Evolutionary conservation across 441 rosid species (phyloP), one percentile per base, ranked within the genome.

Genomic region (Caryocar brasiliense): DNA sequence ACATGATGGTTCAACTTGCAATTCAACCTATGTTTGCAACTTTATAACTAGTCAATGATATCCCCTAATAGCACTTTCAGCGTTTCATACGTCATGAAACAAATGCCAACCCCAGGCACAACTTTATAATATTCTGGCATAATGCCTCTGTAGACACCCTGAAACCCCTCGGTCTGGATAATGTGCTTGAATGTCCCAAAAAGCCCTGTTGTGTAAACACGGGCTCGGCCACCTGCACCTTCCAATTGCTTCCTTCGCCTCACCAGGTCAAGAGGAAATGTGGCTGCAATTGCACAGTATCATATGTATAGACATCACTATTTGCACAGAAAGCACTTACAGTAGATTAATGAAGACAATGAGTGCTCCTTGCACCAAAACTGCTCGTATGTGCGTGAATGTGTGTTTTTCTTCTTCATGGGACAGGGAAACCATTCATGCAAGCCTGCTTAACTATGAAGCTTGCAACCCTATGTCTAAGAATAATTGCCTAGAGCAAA

Each of bases 101-200:
- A 81, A 7, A 91, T 91, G 24, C 96, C 98, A 1, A 91, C 90
- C 25, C 96, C 85, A 18, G 98, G 98, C 22, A 86, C 96, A 37
- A 86, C 97, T 75, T 90, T 90, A 72, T 79, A 84, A 68, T 86
- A 90, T 65, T 90, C 97, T 1, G 98, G 96, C 62, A 85, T 64
- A 12, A 91, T 87, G 34, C 98, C 96, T 68, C 96, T 72, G 48
- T 91, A 91, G 33, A 91, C 51, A 29, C 96, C 96, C 20, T 63
- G 74, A 5, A 81, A 62, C 25, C 98, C 96, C 66, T 91, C 98
- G 0, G 74, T 67, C 70, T 55, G 57, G 37, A 85, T 43, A 30
- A 91, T 85, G 62, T 85, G 83, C 73, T 65, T 77, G 15, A 91
- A 66, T 48, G 78, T 91, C 11, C 96, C 96, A 7, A 68, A 59